Conservation (phyloP, 495 filamentous ascomycete genomes). For the Sordaria brevicollis region DNA sequence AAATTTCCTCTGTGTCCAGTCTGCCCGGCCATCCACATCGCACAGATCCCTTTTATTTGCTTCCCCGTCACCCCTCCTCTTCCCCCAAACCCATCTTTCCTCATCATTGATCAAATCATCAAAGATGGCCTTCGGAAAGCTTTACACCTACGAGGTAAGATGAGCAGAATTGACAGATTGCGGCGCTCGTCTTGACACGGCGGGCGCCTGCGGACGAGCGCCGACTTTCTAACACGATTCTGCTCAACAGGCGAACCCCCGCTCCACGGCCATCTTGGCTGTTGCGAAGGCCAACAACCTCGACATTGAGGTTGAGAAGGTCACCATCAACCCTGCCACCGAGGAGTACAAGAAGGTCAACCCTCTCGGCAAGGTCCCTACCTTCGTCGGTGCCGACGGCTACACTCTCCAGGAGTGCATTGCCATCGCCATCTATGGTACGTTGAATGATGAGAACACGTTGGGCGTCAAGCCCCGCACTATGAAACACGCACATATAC, state of each 20-base stretch:
- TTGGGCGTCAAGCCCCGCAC: conserved; percentile 13
- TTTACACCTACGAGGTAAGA: conserved; percentile 79
- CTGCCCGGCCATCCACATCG: too few relatives aligned
- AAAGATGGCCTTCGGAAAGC: conserved; percentile 92
- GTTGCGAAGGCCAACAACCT: conserved; percentile 94
- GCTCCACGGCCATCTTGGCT: conserved; percentile 76
- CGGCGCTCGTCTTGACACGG: not conserved
- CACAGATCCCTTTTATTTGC: conserved; percentile 9
- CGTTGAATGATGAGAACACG: conserved; percentile 34
- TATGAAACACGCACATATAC: not conserved
- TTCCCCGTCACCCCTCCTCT: conserved; percentile 10
- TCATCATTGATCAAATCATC: conserved; percentile 11
- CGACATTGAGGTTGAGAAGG: conserved; percentile 73
- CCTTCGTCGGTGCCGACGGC: conserved; percentile 88
- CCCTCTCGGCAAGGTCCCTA: conserved; percentile 80
- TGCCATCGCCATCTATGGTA: conserved; percentile 96
- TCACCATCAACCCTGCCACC: conserved; percentile 48
- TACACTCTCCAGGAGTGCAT: conserved; percentile 82
- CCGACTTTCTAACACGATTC: not conserved
- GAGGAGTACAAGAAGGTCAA: conserved; percentile 76
- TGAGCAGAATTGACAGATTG: conserved; percentile 4
- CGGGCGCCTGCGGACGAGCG: not conserved
- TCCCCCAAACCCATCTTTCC: conserved; percentile 6
- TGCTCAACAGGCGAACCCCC: conserved; percentile 63
- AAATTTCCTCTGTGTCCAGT: conserved; percentile 21